Base-by-base conservation (phyloP, 768 basidiomycete species). In the Auricularia sp. region DNA sequence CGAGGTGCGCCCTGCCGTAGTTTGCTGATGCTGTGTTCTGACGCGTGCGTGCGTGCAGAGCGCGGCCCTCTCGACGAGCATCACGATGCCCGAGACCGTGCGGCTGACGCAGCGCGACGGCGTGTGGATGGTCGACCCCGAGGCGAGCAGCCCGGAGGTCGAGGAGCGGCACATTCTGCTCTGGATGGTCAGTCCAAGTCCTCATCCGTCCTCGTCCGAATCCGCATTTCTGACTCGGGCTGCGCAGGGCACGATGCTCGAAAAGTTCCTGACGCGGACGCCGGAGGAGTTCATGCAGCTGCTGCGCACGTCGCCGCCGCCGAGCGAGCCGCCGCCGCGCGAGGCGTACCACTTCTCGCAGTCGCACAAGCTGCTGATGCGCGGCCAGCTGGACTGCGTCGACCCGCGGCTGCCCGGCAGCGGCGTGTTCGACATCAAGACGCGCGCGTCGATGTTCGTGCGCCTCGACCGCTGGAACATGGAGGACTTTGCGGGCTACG, bases 351-450 rank as follows among this genome's bases (percentile, higher is more conserved):
- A 91, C 54, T 98, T 92, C 75, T 81, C 92, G 1, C 65, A 81
- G 82, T 77, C 76, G 6, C 68, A 74, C 3, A 72, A 73, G 14
- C 87, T 97, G 67, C 78, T 98, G 33, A 94, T 98, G 89, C 90
- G 96, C 14, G 96, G 95, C 0, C 96, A 99, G 73, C 82, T 99
- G 5, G 96, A 99, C 71, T 93, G 94, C 69, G 77, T 85, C 1
- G 91, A 98, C 70, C 69, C 75, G 13, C 82, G 90, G 54, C 77
- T 98, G 36, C 95, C 95, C 3, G 94, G 94, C 1, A 88, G 87
- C 0, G 94, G 93, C 35, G 86, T 95, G 1, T 99, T 99, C 69
- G 96, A 99, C 72, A 86, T 98, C 76, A 99, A 99, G 75, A 98
- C 96, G 0, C 84, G 96, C 59, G 94, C 94, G 0, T 89, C 87